These are phyloP conservation scores for Phaffomyces opuntiae DNA, from an alignment of 805 yeast species.

Conservation along the genomic window DNA sequence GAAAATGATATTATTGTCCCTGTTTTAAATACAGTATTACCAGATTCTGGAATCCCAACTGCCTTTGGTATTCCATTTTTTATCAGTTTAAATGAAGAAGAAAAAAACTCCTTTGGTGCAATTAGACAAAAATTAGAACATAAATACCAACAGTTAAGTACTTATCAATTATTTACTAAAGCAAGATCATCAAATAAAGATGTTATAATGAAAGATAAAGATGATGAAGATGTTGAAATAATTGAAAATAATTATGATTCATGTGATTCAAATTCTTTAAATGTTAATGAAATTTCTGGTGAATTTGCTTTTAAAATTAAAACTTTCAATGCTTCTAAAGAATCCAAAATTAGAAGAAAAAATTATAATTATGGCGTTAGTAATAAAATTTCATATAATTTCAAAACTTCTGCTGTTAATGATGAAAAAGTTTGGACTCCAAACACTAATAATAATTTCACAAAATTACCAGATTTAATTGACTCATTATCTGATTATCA, in stretches of 20 bases:
- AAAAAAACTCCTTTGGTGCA: slow-evolving; percentile 46
- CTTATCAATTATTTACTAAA: slow-evolving; percentile 30
- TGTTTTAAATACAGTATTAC: slow-evolving; percentile 41
- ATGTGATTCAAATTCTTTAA: slow-evolving; percentile 36
- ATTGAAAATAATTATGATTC: slow-evolving; percentile 31
- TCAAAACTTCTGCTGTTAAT: not conserved
- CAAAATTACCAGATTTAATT: slow-evolving; percentile 31
- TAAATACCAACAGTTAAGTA: slow-evolving; percentile 40
- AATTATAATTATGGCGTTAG: slow-evolving; percentile 2
- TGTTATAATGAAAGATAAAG: slow-evolving; percentile 22
- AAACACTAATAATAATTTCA: slow-evolving; percentile 31
- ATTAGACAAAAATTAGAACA: slow-evolving; percentile 53
- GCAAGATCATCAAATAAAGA: slow-evolving; percentile 11
- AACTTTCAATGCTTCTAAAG: slow-evolving; percentile 26
- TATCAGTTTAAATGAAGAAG: slow-evolving; percentile 46
- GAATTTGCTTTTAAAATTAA: slow-evolving; percentile 43
- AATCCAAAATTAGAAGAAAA: slow-evolving; percentile 17
- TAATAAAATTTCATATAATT: not conserved
- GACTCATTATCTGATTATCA: slow-evolving; percentile 26
- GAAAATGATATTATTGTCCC: slow-evolving; percentile 53
- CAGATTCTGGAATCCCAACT: slow-evolving; percentile 34
- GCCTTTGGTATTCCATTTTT: slow-evolving; percentile 77
- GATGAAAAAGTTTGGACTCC: slow-evolving; percentile 38
- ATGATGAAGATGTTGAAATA: slow-evolving; percentile 13
- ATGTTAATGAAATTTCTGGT: slow-evolving; percentile 45